These are phyloP conservation scores for Orbilia blumenaviensis DNA, from an alignment of 2,329 filamentous ascomycete genomes.

Conservation along the genomic window DNA sequence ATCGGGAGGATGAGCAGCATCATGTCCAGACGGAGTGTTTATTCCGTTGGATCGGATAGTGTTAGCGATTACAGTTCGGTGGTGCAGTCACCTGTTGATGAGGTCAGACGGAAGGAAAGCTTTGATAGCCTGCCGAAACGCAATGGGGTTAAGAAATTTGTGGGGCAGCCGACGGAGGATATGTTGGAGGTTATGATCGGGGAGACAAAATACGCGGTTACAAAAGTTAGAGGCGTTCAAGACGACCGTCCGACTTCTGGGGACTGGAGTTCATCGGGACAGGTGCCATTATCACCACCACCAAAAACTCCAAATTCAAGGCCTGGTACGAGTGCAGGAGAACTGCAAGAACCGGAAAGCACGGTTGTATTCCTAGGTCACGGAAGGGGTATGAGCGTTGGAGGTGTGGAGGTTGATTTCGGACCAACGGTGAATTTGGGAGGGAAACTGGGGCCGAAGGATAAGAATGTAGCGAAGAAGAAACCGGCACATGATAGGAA, in stretches of 20 bases:
- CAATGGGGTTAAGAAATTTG: constrained; percentile 43
- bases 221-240: constrained; percentile 6
- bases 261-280: not conserved
- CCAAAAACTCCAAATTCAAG: not conserved
- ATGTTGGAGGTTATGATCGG: constrained; percentile 47
- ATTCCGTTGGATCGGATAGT: constrained; percentile 5
- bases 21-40: constrained; percentile 6
- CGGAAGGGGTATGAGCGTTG: constrained; percentile 8
- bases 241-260: not conserved
- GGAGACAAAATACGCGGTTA: constrained; percentile 38
- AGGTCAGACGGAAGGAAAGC: not conserved
- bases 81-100: constrained; percentile 13
- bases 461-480: not conserved
- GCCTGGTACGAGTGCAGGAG: not conserved
- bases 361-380: constrained; percentile 8
- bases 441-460: constrained; percentile 11
- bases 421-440: constrained; percentile 40
- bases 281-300: too few species aligned
- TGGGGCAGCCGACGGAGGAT: constrained; percentile 50
- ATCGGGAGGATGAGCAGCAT: constrained; percentile 8
- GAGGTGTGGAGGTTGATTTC: constrained; percentile 39
- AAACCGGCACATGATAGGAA: not conserved
- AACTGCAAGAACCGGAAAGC: not conserved
- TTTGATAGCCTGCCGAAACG: constrained; percentile 25
- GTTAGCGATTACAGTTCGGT: constrained; percentile 24